Evolutionary conservation across 306 rosid genomes (phyloP), one percentile per base, ranked within the genome.

Genomic region (Vigna mungo): DNA sequence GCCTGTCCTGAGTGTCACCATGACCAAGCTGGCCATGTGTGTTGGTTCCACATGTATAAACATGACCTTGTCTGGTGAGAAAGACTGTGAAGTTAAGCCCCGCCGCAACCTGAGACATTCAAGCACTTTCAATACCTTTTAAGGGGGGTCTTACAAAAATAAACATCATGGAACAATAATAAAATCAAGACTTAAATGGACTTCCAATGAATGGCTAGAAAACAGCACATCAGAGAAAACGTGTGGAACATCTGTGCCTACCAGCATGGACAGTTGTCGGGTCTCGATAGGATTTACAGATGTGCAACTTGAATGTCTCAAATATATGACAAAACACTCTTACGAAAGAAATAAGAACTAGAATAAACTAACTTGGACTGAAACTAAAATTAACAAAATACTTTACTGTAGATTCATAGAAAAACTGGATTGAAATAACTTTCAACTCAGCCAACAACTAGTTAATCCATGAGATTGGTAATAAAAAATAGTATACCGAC

Each of bases 11-110:
- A 20, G 87, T 85, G 77, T 92, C 95, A 4, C 96, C 92, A 43
- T 92, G 96, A 81, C 98, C 97, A 52, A 94, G 97, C 84, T 94
- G 98, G 65, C 98, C 98, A 36, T 84, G 91, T 3, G 92, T 74
- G 87, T 94, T 94, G 77, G 80, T 74, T 67, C 98, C 98, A 18
- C 97, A 94, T 12, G 98, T 88, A 78, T 90, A 92, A 49, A 94
- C 92, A 56, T 84, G 90, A 58, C 97, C 97, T 86, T 89, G 80
- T 79, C 90, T 84, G 61, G 97, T 84, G 79, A 94, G 92, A 69
- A 94, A 90, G 81, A 85, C 97, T 2, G 98, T 90, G 82, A 89
- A 90, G 86, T 94, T 92, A 55, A 87, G 95, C 76, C 98, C 98
- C 46, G 93, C 85, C 68, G 94, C 88, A 85, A 94, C 97, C 98